phyloP scores from a whole-genome alignment of 768 basidiomycete species.

The Psilocybe cubensis region DNA sequence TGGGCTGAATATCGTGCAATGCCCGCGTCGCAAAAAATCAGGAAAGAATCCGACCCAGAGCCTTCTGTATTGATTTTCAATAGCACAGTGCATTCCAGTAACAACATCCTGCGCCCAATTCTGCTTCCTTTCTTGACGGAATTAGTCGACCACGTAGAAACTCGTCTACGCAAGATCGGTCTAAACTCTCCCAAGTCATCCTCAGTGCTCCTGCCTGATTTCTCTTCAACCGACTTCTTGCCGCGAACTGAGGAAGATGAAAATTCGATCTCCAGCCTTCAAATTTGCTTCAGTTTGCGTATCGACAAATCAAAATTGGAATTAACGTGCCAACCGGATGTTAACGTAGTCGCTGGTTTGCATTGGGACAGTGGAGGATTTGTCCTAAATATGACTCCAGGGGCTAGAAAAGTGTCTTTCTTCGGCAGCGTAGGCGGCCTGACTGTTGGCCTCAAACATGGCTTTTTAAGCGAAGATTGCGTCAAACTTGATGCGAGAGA shows the following conservation, averaged over 20 bases:
- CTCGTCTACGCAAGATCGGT: constrained; percentile 63
- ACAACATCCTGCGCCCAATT: constrained; percentile 81
- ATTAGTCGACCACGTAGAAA: constrained; percentile 70
- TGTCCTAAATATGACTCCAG: constrained; percentile 75
- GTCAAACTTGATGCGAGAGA: constrained; percentile 81
- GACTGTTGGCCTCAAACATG: constrained; percentile 81
- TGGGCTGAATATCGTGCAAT: constrained; percentile 82
- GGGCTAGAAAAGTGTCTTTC: constrained; percentile 70
- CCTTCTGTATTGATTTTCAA: constrained; percentile 79
- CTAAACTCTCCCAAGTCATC: constrained; percentile 25
- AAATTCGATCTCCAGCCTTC: constrained; percentile 50
- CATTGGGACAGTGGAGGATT: constrained; percentile 97
- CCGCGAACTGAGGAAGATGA: constrained; percentile 18
- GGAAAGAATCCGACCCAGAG: constrained; percentile 35
- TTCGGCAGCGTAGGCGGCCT: constrained; percentile 83
- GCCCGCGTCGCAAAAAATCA: constrained; percentile 43
- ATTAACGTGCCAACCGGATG: constrained; percentile 88
- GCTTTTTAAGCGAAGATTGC: constrained; percentile 83
- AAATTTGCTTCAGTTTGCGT: constrained; percentile 84
- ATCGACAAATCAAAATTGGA: constrained; percentile 90
- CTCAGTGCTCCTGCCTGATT: constrained; percentile 7
- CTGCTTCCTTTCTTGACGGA: constrained; percentile 87
- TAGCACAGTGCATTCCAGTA: constrained; percentile 86
- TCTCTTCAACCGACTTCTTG: constrained; percentile 12
- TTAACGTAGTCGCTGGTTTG: constrained; percentile 87